Evolutionary conservation across 2,329 filamentous ascomycete genomes (phyloP).

Genomic region (Aspergillus sp.): DNA sequence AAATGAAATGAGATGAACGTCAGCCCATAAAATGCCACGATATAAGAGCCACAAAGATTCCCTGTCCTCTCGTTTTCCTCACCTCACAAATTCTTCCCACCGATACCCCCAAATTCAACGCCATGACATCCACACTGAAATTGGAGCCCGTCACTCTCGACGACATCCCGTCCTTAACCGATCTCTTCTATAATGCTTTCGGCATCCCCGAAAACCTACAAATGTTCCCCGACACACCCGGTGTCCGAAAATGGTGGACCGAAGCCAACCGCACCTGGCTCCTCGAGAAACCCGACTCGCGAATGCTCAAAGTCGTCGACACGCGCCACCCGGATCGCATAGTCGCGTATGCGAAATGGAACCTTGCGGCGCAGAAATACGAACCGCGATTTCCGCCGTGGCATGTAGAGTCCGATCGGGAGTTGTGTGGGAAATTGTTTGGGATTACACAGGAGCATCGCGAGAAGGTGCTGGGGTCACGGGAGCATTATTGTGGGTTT

Average conservation of each 20-base stretch:
- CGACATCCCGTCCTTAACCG: constrained; percentile 24
- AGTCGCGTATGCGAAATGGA: constrained; percentile 32
- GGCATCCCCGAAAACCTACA: constrained; percentile 16
- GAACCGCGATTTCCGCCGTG: constrained; percentile 30
- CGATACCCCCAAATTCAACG: no score
- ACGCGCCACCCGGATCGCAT: constrained; percentile 13
- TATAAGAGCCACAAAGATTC: no score
- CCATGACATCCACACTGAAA: neutral
- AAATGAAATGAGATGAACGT: no score
- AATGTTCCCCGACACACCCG: constrained; percentile 29
- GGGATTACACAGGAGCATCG: constrained; percentile 20
- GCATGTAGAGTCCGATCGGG: constrained; percentile 20
- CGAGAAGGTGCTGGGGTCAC: constrained; percentile 22
- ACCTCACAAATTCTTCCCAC: no score
- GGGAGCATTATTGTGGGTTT: constrained; percentile 28
- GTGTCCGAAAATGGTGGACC: constrained; percentile 26
- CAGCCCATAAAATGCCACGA: no score
- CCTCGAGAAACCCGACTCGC: constrained; percentile 22
- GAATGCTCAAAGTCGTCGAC: constrained; percentile 30
- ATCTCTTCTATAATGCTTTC: constrained; percentile 29
- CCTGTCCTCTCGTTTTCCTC: no score
- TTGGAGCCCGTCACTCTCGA: constrained; percentile 20
- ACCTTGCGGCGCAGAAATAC: constrained; percentile 24
- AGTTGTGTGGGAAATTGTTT: constrained; percentile 21
- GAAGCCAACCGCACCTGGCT: constrained; percentile 22